A percentile compares a stretch with the other conserved stretches of the same genome.
Conservation (phyloP, 164 flowering plant species). For the Santalum album region DNA sequence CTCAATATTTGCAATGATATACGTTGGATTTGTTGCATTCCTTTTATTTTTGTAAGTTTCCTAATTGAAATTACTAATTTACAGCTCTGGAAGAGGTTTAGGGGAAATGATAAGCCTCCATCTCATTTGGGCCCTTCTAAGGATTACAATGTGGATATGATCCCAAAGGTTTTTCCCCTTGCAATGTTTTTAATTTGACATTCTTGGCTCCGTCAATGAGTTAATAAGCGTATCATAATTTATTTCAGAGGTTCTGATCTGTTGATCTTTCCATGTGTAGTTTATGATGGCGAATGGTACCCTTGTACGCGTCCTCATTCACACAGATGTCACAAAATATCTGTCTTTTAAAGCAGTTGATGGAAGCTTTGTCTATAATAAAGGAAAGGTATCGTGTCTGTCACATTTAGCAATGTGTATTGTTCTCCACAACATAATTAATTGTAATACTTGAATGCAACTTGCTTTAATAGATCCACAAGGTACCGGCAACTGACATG, state of each 20-base stretch:
- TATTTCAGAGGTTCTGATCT: no score
- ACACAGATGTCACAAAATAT: constrained; percentile 88
- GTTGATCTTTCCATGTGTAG: constrained; percentile 33
- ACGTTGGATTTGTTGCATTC: not conserved
- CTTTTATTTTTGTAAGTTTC: not conserved
- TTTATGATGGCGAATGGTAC: constrained; percentile 97
- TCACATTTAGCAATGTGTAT: not conserved
- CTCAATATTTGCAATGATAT: not conserved
- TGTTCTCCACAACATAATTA: not conserved
- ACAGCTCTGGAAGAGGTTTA: constrained; percentile 87
- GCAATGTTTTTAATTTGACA: not conserved
- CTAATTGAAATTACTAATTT: not conserved
- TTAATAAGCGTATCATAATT: no score
- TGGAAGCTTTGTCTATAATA: constrained; percentile 80
- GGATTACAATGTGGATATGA: constrained; percentile 94
- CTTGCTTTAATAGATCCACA: constrained; percentile 54
- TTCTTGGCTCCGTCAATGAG: no score
- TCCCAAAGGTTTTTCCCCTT: constrained; percentile 59
- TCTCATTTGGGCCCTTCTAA: constrained; percentile 75
- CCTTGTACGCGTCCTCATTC: constrained; percentile 84
- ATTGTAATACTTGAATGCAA: no score
- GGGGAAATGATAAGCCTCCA: constrained; percentile 77
- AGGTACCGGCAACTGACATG: constrained; percentile 94
- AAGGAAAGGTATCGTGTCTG: constrained; percentile 60
- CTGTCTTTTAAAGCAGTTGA: constrained; percentile 83